Evolutionary conservation across 2,329 filamentous ascomycete species (phyloP).

Genomic region (Cercospora sp.): DNA sequence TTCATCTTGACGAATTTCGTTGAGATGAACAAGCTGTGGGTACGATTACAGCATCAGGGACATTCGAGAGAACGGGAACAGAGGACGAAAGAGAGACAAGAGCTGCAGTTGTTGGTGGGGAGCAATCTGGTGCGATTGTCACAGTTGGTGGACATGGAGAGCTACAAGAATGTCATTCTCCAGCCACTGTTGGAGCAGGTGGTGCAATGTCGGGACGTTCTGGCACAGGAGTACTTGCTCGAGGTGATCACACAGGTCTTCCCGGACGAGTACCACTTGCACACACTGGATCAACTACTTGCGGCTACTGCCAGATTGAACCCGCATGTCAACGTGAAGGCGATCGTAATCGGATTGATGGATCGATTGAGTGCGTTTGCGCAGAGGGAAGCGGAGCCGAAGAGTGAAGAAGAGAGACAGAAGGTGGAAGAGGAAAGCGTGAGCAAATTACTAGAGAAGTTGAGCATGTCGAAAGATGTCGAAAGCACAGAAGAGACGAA

Average conservation of each 20-base stretch:
- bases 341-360: slow-evolving; percentile 97
- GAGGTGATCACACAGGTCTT: slow-evolving; percentile 99
- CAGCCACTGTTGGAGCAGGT: slow-evolving; percentile 91
- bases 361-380: slow-evolving; percentile 92
- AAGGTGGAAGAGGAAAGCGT: slow-evolving; percentile 84
- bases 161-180: slow-evolving; percentile 88
- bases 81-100: slow-evolving; percentile 89
- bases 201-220: slow-evolving; percentile 92
- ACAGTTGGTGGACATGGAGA: slow-evolving; percentile 90
- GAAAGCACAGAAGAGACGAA: slow-evolving; percentile 36
- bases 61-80: slow-evolving; percentile 93
- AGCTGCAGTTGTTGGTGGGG: slow-evolving; percentile 90
- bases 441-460: slow-evolving; percentile 71
- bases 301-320: slow-evolving; percentile 90
- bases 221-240: slow-evolving; percentile 94
- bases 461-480: slow-evolving; percentile 65
- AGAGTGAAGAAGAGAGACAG: slow-evolving; percentile 68
- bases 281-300: slow-evolving; percentile 92
- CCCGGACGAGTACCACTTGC: slow-evolving; percentile 95
- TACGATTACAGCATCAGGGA: slow-evolving; percentile 93
- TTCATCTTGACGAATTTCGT: slow-evolving; percentile 98
- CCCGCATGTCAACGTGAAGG: slow-evolving; percentile 95
- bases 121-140: slow-evolving; percentile 95
- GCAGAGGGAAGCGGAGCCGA: slow-evolving; percentile 77
- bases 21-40: slow-evolving; percentile 99